Evolutionary conservation across 768 basidiomycete species (phyloP).

Genomic region (Boletus huronensis): DNA sequence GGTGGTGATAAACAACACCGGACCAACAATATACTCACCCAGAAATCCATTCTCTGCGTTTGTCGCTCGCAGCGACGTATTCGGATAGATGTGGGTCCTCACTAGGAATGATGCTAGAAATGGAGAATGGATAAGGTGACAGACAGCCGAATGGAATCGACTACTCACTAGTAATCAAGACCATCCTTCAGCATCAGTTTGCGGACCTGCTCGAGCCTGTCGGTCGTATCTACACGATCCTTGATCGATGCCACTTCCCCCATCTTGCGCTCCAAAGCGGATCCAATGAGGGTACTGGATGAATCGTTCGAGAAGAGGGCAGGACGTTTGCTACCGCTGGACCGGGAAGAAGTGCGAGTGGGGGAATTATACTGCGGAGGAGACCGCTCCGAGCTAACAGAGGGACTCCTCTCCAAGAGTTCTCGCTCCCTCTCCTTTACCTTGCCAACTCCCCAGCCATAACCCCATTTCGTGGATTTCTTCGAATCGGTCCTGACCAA

Average conservation of each 20-base stretch:
- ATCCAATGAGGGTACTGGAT: conserved; percentile 70
- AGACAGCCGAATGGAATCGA: background rate
- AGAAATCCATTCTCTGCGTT: conserved; percentile 73
- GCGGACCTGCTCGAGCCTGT: conserved; percentile 58
- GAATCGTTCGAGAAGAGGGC: conserved; percentile 56
- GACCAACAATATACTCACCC: conserved; percentile 50
- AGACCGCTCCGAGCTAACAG: conserved; percentile 38
- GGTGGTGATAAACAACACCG: conserved; percentile 12
- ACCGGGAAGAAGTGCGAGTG: conserved; percentile 39
- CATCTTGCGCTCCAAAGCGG: conserved; percentile 66
- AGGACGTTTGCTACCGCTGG: conserved; percentile 40
- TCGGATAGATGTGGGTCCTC: conserved; percentile 85
- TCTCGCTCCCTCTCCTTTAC: conserved; percentile 43
- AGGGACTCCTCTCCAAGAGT: conserved; percentile 31
- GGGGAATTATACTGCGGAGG: conserved; percentile 32
- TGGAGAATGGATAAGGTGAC: conserved; percentile 7
- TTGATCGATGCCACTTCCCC: conserved; percentile 55
- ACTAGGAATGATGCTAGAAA: conserved; percentile 63
- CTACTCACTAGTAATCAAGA: conserved; percentile 72
- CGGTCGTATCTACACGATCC: conserved; percentile 54
- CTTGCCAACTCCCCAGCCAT: conserved; percentile 66
- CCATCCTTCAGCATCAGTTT: conserved; percentile 63
- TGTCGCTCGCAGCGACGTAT: conserved; percentile 73
- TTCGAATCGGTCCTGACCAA: conserved; percentile 56
- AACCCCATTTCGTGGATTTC: conserved; percentile 60